Evolutionary conservation across 768 basidiomycete species (phyloP), one percentile per base, ranked within the genome.

Genomic region (Lyophyllum shimeji): DNA sequence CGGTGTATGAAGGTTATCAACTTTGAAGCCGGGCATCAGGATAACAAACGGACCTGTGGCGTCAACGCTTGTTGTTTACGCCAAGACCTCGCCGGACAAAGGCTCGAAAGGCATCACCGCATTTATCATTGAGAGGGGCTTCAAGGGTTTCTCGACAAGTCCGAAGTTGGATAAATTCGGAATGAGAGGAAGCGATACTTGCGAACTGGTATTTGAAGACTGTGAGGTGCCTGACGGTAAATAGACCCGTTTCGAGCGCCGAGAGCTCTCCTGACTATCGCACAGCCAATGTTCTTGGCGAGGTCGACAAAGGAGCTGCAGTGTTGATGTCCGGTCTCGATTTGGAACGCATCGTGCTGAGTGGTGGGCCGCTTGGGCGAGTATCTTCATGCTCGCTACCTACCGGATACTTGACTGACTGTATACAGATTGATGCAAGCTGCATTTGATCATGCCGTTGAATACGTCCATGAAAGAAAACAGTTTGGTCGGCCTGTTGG

Each of bases 321-420:
- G 94, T 98, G 8, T 82, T 97, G 34, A 98, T 98, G 95, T 93
- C 90, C 21, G 95, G 95, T 1, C 76, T 98, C 27, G 95, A 98
- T 69, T 77, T 95, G 40, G 95, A 98, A 68, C 84, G 95, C 25
- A 80, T 98, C 17, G 95, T 98, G 18, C 76, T 98, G 40, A 90
- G 90, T 55, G 95, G 94, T 33, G 95, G 95, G 27, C 95, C 95
- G 9, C 78, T 97, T 33, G 95, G 95, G 89, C 90, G 67, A 59
- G 73, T 59, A 40, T 50, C 31, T 51, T 56, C 50, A 46, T 45
- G 44, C n/a, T 55, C 5, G 51, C 47, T 58, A 53, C 48, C 20
- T 24, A 48, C 15, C 40, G 21, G 20, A 47, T 56, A 57, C 45
- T 20, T 44, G 51, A 43, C 58, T 44, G 43, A 49, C 46, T 57